These are phyloP conservation scores for Hanseniaspora clermontiae DNA, from an alignment of 805 yeast species.

Conservation along the genomic window DNA sequence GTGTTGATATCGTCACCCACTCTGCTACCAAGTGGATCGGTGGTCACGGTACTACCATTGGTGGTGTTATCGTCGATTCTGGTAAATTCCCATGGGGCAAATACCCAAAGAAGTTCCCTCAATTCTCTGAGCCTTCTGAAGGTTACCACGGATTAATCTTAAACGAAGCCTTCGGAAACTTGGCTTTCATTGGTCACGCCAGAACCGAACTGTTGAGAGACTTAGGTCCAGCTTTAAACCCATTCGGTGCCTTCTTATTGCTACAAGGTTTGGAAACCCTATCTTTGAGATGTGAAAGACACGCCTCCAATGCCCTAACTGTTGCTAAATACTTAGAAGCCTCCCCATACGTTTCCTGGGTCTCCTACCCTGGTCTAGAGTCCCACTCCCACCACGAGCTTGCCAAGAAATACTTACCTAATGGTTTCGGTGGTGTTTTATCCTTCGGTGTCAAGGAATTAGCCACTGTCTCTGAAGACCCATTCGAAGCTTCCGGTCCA, in stretches of 20 bases:
- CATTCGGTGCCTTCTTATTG: slow-evolving; percentile 75
- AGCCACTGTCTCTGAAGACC: slow-evolving; percentile 29
- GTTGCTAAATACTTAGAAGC: slow-evolving; percentile 66
- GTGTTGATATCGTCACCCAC: slow-evolving; percentile 85
- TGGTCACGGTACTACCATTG: slow-evolving; percentile 92
- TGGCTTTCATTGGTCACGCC: slow-evolving; percentile 66
- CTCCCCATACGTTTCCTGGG: slow-evolving; percentile 71
- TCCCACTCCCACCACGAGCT: slow-evolving; percentile 64
- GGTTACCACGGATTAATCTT: slow-evolving; percentile 84
- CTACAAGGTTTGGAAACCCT: slow-evolving; percentile 90
- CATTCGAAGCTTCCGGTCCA: slow-evolving; percentile 67
- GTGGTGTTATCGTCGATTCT: slow-evolving; percentile 78
- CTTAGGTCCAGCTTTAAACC: slow-evolving; percentile 78
- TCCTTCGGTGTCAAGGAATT: slow-evolving; percentile 77
- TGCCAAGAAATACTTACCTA: slow-evolving; percentile 68
- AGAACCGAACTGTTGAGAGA: slow-evolving; percentile 83
- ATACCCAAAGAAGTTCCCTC: slow-evolving; percentile 80
- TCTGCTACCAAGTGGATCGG: slow-evolving; percentile 98
- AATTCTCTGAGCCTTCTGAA: slow-evolving; percentile 78
- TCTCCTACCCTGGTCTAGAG: slow-evolving; percentile 81
- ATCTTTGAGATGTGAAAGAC: slow-evolving; percentile 88
- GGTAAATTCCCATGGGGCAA: slow-evolving; percentile 89
- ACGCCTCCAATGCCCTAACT: slow-evolving; percentile 65
- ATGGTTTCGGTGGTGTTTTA: slow-evolving; percentile 78
- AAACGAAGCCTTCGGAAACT: slow-evolving; percentile 67